Percentiles rank a stretch among this genome's conserved stretches.
phyloP scores from a whole-genome alignment of 495 filamentous ascomycete genomes.

The Lindgomyces ingoldianus region DNA sequence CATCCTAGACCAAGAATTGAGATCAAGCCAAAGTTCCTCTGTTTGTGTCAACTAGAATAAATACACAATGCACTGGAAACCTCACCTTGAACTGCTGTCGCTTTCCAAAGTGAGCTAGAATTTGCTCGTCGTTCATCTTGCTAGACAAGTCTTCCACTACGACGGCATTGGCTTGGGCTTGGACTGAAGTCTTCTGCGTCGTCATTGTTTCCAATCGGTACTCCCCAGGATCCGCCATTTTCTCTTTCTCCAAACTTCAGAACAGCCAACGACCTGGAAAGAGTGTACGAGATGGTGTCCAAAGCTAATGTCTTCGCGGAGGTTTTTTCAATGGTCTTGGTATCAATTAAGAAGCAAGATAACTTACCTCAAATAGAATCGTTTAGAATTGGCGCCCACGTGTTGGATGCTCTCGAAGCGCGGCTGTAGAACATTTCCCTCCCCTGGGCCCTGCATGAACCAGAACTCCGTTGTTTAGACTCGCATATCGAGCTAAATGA shows the following conservation, averaged over 20 bases:
- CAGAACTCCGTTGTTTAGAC: not conserved
- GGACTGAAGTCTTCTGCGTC: not conserved
- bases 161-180: not conserved
- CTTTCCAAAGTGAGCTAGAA: conserved; percentile 22
- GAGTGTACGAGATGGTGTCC: not conserved
- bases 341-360: not conserved
- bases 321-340: not conserved
- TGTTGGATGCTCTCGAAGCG: not conserved
- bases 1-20: conserved; percentile 17
- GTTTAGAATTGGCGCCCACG: not conserved
- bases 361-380: not conserved
- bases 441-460: not conserved
- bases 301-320: not conserved
- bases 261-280: not conserved
- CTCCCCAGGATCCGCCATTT: not conserved
- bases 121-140: conserved; percentile 15
- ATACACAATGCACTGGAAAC: not conserved
- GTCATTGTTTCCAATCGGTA: not conserved
- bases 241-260: not conserved
- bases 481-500: not conserved
- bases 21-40: conserved; percentile 22
- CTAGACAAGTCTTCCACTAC: not conserved
- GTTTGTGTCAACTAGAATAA: not conserved
- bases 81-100: conserved; percentile 19
- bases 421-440: not conserved